Base-by-base conservation (phyloP, 2,329 filamentous ascomycete genomes). In the Mollisia scopiformis region DNA sequence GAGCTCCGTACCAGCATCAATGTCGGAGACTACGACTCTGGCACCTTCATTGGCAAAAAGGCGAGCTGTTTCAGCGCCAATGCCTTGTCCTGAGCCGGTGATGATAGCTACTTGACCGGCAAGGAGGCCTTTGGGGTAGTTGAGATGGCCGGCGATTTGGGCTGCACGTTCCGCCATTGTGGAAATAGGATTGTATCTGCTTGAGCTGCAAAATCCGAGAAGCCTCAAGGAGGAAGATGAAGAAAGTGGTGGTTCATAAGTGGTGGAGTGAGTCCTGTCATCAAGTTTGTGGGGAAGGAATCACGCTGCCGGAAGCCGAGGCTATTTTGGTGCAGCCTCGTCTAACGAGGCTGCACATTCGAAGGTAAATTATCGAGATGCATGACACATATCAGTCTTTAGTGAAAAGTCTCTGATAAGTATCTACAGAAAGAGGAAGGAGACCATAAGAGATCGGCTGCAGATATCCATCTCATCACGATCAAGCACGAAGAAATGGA, bases 11-110 rank as follows among this genome's bases (percentile, higher is more conserved):
- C 88, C 78, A 35, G 76, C 84, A 76, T 96, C 93, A 62, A 96
- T 92, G 77, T 96, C 93, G 25, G 91, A 88, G 49, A 96, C 81
- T 11, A 96, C 80, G 0, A 96, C 92, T 73, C 89, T 92, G 16
- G 92, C 92, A 25, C 93, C 93, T 76, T 97, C 92, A 62, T 93
- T 94, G 13, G 91, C 92, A 71, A 96, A 96, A 2, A 96, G 78
- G 10, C 88, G 83, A 7, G 92, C 92, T 31, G 89, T 83, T 77
- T 96, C 93, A 28, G 92, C 93, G 25, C 92, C 93, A 74, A 96
- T 96, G 62, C 93, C 93, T 75, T 96, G 92, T 8, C 91, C 92
- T 19, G 88, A 87, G 47, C 92, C 92, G 2, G 93, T 97, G 74
- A 96, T 89, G 75, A 97, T 96, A 71, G 92, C 92, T 16, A 90